phyloP scores from a whole-genome alignment of 2,329 filamentous ascomycete species.

The Paramyrothecium sp. region DNA sequence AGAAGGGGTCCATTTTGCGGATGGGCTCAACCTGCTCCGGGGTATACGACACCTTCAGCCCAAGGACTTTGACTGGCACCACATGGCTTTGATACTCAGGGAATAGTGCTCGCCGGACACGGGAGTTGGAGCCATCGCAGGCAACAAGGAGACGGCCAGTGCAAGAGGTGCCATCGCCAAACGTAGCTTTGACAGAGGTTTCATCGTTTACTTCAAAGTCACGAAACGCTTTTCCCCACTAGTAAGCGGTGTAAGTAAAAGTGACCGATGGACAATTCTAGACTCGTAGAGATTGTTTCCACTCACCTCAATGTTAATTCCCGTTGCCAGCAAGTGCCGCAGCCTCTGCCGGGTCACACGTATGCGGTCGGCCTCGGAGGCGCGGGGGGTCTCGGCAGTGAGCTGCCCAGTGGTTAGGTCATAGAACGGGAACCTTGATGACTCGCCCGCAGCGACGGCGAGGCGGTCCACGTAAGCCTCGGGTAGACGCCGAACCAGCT shows the following conservation, averaged over 20 bases:
- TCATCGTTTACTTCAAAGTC: conserved; percentile 25
- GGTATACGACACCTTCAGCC: conserved; percentile 40
- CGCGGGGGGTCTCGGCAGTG: conserved; percentile 36
- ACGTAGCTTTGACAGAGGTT: conserved; percentile 37
- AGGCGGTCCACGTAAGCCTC: conserved; percentile 53
- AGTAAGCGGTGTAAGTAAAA: neutral
- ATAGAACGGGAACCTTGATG: conserved; percentile 52
- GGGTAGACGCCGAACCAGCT: conserved; percentile 41
- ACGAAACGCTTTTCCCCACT: conserved; percentile 40
- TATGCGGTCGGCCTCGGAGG: conserved; percentile 42
- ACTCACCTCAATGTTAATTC: conserved; percentile 43
- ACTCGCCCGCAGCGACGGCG: conserved; percentile 44
- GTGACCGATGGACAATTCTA: neutral
- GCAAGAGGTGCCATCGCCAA: conserved; percentile 42
- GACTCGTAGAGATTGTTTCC: neutral
- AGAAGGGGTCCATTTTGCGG: conserved; percentile 48
- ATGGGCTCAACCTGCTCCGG: conserved; percentile 39
- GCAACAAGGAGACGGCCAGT: conserved; percentile 45
- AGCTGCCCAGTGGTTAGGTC: conserved; percentile 50
- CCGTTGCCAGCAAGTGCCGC: conserved; percentile 42
- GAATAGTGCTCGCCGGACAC: conserved; percentile 35
- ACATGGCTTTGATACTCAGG: conserved; percentile 30
- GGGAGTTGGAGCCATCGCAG: conserved; percentile 49
- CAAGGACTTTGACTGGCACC: conserved; percentile 48
- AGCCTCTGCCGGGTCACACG: conserved; percentile 47